A percentile compares a stretch with the other conserved stretches of the same genome.
Evolutionary conservation across 352 stramenopile genomes (phyloP).

Genomic region (Hyaloperonospora brassicae): DNA sequence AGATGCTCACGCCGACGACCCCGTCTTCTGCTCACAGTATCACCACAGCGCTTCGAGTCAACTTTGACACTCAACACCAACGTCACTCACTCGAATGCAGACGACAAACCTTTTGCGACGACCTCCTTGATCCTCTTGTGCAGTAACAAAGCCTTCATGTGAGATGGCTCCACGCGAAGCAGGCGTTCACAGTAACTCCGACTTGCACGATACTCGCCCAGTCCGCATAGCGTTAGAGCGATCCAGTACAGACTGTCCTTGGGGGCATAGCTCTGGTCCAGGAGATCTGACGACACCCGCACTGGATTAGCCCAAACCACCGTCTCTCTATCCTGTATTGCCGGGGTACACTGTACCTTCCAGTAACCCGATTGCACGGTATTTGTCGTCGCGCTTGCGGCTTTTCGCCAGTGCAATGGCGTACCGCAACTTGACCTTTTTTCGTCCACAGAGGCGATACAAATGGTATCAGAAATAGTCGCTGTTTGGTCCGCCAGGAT

Average conservation of each 20-base stretch:
- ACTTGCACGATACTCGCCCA: conserved; percentile 66
- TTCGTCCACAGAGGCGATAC: conserved; percentile 1
- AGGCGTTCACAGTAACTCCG: conserved; percentile 63
- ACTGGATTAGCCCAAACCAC: neutral
- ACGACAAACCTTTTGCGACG: conserved; percentile 36
- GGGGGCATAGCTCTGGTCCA: conserved; percentile 38
- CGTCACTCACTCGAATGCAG: neutral
- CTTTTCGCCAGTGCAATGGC: conserved; percentile 68
- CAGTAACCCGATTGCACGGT: conserved; percentile 54
- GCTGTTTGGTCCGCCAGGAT: neutral
- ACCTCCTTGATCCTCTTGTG: conserved; percentile 74
- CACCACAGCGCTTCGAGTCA: conserved; percentile 8
- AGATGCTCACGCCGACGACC: conserved; percentile 57
- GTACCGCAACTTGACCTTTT: conserved; percentile 65
- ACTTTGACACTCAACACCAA: neutral
- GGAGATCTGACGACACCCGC: conserved; percentile 37
- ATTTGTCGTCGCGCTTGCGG: conserved; percentile 73
- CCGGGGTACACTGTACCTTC: conserved; percentile 34
- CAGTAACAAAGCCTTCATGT: conserved; percentile 63
- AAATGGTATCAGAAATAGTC: conserved; percentile 10
- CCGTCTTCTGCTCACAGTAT: conserved; percentile 31
- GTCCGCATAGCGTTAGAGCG: conserved; percentile 51
- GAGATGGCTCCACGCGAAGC: conserved; percentile 62
- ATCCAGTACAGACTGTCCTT: conserved; percentile 80
- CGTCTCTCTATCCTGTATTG: neutral